Evolutionary conservation across 2,329 filamentous ascomycete species (phyloP).

Genomic region (Pseudohalonectria lignicola): DNA sequence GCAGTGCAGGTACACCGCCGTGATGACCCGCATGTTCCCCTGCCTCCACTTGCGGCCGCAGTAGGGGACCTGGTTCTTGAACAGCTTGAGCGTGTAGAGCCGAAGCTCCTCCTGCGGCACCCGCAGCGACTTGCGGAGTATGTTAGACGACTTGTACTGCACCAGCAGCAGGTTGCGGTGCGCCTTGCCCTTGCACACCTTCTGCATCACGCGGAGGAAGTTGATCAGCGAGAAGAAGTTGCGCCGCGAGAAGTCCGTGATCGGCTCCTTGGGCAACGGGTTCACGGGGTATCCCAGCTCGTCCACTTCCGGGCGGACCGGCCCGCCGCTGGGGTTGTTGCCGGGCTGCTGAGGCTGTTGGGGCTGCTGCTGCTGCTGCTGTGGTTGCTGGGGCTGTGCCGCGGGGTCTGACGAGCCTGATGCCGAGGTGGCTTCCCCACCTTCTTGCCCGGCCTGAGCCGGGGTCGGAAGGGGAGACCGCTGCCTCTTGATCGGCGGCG

Average conservation of each 20-base stretch:
- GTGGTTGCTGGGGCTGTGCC: neutral
- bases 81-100: constrained; percentile 91
- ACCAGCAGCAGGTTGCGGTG: constrained; percentile 91
- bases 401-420: neutral
- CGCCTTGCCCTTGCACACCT: constrained; percentile 91
- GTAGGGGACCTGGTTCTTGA: constrained; percentile 98
- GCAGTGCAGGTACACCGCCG: constrained; percentile 89
- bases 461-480: constrained; percentile 30
- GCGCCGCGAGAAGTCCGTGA: constrained; percentile 83
- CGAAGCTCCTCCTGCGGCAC: constrained; percentile 80
- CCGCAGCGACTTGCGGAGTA: constrained; percentile 82
- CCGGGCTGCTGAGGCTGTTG: neutral
- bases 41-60: constrained; percentile 98
- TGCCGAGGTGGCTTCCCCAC: neutral
- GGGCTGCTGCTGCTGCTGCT: constrained; percentile 1
- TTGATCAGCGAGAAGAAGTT: constrained; percentile 96
- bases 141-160: constrained; percentile 88
- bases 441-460: constrained; percentile 8
- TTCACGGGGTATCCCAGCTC: constrained; percentile 75
- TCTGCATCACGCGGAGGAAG: constrained; percentile 91
- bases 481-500: constrained; percentile 66
- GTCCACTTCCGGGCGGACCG: constrained; percentile 56
- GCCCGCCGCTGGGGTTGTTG: constrained; percentile 6
- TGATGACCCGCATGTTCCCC: constrained; percentile 97
- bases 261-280: constrained; percentile 60